phyloP scores from a whole-genome alignment of 352 stramenopile species.

The Chrysophaeum taylorii region DNA sequence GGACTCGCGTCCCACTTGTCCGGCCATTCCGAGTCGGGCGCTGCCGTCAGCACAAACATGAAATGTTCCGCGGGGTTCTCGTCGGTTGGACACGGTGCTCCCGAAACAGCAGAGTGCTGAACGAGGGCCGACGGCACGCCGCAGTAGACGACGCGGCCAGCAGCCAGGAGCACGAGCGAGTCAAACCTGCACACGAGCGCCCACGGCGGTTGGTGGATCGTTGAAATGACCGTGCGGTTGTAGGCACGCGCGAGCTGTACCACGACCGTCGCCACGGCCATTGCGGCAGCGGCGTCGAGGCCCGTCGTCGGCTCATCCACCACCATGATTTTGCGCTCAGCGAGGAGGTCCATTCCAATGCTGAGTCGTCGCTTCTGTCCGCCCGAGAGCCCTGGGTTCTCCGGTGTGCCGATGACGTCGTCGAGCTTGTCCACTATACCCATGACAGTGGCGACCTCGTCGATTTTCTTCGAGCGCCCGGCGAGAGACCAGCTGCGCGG shows the following conservation, averaged over 20 bases:
- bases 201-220: slow-evolving; percentile 48
- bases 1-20: too few relatives aligned
- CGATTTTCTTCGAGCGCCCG: background rate
- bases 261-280: slow-evolving; percentile 54
- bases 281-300: slow-evolving; percentile 35
- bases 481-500: background rate
- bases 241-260: slow-evolving; percentile 46
- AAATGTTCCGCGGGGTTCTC: slow-evolving; percentile 7
- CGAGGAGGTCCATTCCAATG: slow-evolving; percentile 62
- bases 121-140: background rate
- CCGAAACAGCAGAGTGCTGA: background rate
- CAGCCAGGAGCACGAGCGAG: slow-evolving; percentile 38
- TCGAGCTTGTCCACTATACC: background rate
- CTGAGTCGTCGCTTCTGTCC: slow-evolving; percentile 61
- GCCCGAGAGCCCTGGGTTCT: slow-evolving; percentile 36
- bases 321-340: slow-evolving; percentile 59
- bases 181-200: slow-evolving; percentile 61
- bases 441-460: slow-evolving; percentile 23
- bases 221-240: slow-evolving; percentile 53
- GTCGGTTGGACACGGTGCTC: background rate
- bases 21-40: too few relatives aligned
- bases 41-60: background rate
- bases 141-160: slow-evolving; percentile 16
- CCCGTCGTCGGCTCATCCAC: slow-evolving; percentile 44
- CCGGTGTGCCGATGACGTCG: slow-evolving; percentile 18